These are phyloP conservation scores for Colletotrichum higginsianum DNA, from an alignment of 2,329 filamentous ascomycete genomes.

Conservation along the genomic window DNA sequence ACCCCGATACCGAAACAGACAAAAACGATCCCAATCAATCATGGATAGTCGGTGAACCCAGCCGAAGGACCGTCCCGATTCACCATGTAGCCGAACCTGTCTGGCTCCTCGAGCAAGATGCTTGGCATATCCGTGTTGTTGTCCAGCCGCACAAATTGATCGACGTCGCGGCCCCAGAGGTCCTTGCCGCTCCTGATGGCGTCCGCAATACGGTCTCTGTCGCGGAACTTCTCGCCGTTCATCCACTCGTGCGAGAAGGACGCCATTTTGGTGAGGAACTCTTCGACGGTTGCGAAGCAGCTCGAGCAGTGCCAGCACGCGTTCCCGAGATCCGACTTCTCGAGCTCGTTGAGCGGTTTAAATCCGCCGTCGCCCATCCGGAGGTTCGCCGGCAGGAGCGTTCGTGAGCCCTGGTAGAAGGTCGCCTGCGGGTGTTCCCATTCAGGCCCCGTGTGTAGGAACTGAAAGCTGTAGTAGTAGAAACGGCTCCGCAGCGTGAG, in stretches of 20 bases:
- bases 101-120: slow-evolving; percentile 58
- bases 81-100: slow-evolving; percentile 62
- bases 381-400: slow-evolving; percentile 68
- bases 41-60: slow-evolving; percentile 63
- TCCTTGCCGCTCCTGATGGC: slow-evolving; percentile 67
- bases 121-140: slow-evolving; percentile 67
- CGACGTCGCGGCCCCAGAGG: slow-evolving; percentile 65
- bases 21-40: background rate
- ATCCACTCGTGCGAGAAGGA: slow-evolving; percentile 62
- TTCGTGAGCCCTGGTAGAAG: slow-evolving; percentile 60
- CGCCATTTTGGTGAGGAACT: slow-evolving; percentile 69
- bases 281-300: slow-evolving; percentile 70
- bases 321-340: slow-evolving; percentile 56
- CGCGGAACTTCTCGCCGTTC: slow-evolving; percentile 64
- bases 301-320: slow-evolving; percentile 75
- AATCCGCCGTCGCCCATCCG: slow-evolving; percentile 54
- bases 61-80: slow-evolving; percentile 62
- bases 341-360: slow-evolving; percentile 34
- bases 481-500: slow-evolving; percentile 67
- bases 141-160: slow-evolving; percentile 65
- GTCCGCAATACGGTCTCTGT: slow-evolving; percentile 64
- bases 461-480: slow-evolving; percentile 73
- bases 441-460: slow-evolving; percentile 57
- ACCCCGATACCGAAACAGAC: background rate
- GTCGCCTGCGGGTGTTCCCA: slow-evolving; percentile 75